A percentile compares a stretch with the other conserved stretches of the same genome.
phyloP scores from a whole-genome alignment of 208 protist genomes.

The Spongospora subterranea region DNA sequence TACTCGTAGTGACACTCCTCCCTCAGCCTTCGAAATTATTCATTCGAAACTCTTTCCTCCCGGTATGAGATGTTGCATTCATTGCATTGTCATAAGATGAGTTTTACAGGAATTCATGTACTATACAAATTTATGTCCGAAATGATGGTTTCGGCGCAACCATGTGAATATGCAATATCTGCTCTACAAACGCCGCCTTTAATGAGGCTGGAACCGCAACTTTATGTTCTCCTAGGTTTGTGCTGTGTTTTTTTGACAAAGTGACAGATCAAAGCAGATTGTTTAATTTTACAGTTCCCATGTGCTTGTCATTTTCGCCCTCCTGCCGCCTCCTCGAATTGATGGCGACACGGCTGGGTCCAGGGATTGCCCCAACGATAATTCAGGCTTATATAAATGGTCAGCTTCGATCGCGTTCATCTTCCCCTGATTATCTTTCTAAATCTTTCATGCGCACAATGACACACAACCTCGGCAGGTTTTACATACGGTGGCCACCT shows the following conservation, averaged over 20 bases:
- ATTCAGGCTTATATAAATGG: not conserved
- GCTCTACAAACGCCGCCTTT: slow-evolving; percentile 10
- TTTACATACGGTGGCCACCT: no score
- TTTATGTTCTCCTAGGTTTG: slow-evolving; percentile 28
- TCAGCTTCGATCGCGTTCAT: not conserved
- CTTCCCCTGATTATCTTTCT: not conserved
- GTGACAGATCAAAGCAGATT: not conserved
- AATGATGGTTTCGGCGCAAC: not conserved
- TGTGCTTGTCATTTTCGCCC: not conserved
- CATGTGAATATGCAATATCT: slow-evolving; percentile 18
- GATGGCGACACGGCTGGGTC: slow-evolving; percentile 27
- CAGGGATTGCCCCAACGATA: not conserved
- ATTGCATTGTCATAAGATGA: not conserved
- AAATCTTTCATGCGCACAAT: not conserved
- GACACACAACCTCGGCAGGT: slow-evolving; percentile 6
- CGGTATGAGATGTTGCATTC: not conserved
- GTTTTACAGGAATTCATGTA: not conserved
- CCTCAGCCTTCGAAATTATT: slow-evolving; percentile 1
- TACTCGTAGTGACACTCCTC: not conserved
- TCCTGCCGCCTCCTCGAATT: slow-evolving; percentile 17
- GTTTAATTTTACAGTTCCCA: not conserved
- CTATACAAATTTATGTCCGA: slow-evolving; percentile 27
- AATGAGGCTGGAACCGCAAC: not conserved
- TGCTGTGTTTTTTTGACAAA: not conserved
- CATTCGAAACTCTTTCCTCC: not conserved